Percentiles rank a stretch among this genome's conserved stretches.
Conservation (phyloP, 179 eudicot species). For the Sideroxylon spinosum region DNA sequence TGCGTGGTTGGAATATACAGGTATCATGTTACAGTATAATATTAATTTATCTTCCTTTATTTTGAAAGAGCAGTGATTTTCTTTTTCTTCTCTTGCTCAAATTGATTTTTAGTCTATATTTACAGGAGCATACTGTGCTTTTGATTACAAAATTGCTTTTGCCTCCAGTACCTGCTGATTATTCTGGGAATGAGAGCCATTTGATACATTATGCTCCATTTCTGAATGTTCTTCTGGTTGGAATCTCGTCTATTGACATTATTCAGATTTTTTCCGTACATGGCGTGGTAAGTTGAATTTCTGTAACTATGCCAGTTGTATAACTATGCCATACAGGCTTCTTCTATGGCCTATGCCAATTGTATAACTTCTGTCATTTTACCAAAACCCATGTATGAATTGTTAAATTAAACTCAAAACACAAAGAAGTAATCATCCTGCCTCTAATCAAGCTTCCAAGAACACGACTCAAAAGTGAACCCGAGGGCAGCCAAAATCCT, state of each 20-base stretch:
- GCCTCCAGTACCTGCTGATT: slow-evolving; percentile 69
- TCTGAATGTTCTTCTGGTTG: slow-evolving; percentile 80
- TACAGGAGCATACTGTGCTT: slow-evolving; percentile 78
- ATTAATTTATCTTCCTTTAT: neutral
- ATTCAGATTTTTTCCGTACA: slow-evolving; percentile 91
- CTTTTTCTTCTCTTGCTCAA: neutral
- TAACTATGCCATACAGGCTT: too few species aligned
- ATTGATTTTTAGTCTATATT: slow-evolving; percentile 10
- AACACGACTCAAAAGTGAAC: too few species aligned
- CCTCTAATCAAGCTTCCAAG: too few species aligned
- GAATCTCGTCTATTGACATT: slow-evolving; percentile 69
- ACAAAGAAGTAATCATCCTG: too few species aligned
- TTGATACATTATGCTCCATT: slow-evolving; percentile 71
- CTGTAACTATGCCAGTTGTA: neutral
- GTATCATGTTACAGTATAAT: slow-evolving; percentile 23
- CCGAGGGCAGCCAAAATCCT: too few species aligned
- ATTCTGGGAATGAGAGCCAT: slow-evolving; percentile 66
- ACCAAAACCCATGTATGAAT: too few species aligned
- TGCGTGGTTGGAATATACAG: slow-evolving; percentile 94
- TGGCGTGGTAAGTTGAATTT: slow-evolving; percentile 76
- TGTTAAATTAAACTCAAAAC: too few species aligned
- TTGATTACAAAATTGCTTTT: slow-evolving; percentile 73
- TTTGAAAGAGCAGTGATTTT: neutral
- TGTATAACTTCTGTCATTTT: too few species aligned
- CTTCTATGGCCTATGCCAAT: too few species aligned